Percentiles rank a stretch among this genome's conserved stretches.
Conservation (phyloP, 352 stramenopile genomes). For the Pythium guiyangense region DNA sequence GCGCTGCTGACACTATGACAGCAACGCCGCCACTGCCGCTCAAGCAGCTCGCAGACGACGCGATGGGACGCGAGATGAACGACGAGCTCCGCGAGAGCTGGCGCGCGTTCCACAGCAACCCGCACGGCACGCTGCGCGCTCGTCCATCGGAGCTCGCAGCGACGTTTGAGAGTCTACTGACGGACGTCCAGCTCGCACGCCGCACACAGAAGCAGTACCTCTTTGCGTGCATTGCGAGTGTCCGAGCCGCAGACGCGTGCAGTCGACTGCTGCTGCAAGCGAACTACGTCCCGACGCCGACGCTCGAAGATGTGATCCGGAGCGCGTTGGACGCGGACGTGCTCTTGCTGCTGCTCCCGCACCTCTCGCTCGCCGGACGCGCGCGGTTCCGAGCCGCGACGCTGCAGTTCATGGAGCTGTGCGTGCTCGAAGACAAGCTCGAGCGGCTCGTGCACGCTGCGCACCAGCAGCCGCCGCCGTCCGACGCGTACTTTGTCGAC, state of each 20-base stretch:
- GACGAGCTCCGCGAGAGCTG: conserved; percentile 38
- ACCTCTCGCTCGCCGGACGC: too few species aligned
- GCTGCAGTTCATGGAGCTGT: conserved; percentile 47
- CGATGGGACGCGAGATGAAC: conserved; percentile 32
- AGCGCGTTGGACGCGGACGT: conserved; percentile 30
- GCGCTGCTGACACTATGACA: too few species aligned
- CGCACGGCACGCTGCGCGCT: conserved; percentile 18
- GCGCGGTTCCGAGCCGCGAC: conserved; percentile 21
- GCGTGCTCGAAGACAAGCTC: conserved; percentile 73
- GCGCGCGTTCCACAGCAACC: conserved; percentile 28
- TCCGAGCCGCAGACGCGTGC: too few species aligned
- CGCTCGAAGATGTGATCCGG: conserved; percentile 27
- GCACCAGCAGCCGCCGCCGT: conserved; percentile 1
- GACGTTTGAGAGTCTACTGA: too few species aligned
- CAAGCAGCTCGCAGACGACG: conserved; percentile 14
- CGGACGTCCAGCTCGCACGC: too few species aligned
- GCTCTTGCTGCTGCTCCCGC: conserved; percentile 27
- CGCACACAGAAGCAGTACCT: conserved; percentile 5
- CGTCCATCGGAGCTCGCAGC: too few species aligned
- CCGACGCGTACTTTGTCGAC: conserved; percentile 32
- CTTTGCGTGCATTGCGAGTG: too few species aligned
- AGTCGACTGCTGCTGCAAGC: too few species aligned
- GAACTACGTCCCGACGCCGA: conserved; percentile 25
- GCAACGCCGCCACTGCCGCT: conserved; percentile 25
- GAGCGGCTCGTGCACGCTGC: conserved; percentile 27